Evolutionary conservation across 768 basidiomycete species (phyloP).

Genomic region (Boletus rufocinnamomeus): DNA sequence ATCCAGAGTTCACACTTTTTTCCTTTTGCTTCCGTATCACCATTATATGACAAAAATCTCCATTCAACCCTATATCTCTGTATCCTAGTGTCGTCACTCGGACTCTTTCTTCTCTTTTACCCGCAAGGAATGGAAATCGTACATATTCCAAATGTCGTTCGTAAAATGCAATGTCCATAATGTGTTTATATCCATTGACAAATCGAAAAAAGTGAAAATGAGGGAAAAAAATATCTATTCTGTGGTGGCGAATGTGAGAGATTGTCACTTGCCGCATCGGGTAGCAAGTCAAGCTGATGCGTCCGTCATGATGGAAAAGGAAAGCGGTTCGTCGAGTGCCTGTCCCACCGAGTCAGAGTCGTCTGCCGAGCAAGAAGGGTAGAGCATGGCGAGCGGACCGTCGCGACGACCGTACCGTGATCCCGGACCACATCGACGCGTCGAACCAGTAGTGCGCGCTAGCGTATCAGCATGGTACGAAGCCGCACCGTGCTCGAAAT

Average conservation of each 20-base stretch:
- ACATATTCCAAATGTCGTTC: constrained; percentile 20
- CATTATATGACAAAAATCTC: constrained; percentile 34
- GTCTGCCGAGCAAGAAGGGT: constrained; percentile 7
- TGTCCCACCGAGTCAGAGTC: background rate
- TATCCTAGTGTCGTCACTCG: constrained; percentile 30
- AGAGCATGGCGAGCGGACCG: constrained; percentile 4
- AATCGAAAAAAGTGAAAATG: background rate
- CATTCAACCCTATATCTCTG: constrained; percentile 27
- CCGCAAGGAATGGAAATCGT: constrained; percentile 31
- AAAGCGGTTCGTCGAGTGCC: constrained; percentile 6
- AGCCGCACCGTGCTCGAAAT: background rate
- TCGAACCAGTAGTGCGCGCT: background rate
- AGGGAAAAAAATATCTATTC: background rate
- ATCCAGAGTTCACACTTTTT: background rate
- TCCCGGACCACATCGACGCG: background rate
- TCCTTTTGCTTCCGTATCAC: constrained; percentile 9
- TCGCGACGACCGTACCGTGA: constrained; percentile 4
- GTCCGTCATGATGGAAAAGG: constrained; percentile 8
- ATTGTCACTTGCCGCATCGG: too few species aligned
- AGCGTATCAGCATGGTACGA: too few species aligned
- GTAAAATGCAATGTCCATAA: constrained; percentile 7
- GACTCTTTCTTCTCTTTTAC: constrained; percentile 20
- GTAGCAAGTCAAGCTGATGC: background rate
- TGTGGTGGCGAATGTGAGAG: too few species aligned
- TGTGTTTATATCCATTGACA: constrained; percentile 5